Conservation (phyloP, 768 basidiomycete genomes). For the Psilocybe cubensis region DNA sequence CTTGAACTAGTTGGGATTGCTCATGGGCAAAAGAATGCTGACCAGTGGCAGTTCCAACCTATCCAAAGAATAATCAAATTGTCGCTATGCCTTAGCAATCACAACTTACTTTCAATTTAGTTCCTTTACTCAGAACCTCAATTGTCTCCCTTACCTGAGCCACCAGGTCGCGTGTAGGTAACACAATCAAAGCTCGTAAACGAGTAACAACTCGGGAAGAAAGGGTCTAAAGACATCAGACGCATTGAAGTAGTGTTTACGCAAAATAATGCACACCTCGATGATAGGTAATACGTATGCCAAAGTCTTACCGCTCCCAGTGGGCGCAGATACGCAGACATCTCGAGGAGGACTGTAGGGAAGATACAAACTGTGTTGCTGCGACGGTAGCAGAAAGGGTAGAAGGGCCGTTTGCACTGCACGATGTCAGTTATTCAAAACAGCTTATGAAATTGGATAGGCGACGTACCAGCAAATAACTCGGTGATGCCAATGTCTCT, state of each 20-base stretch:
- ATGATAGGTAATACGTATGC: constrained; percentile 95
- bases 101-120: constrained; percentile 76
- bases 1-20: constrained; percentile 77
- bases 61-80: constrained; percentile 6
- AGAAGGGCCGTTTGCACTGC: constrained; percentile 89
- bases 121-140: constrained; percentile 82
- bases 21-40: constrained; percentile 95
- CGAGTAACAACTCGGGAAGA: constrained; percentile 77
- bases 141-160: constrained; percentile 92
- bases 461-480: constrained; percentile 80
- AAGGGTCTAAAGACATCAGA: constrained; percentile 56
- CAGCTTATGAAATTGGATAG: constrained; percentile 4
- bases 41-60: constrained; percentile 86
- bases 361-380: constrained; percentile 55
- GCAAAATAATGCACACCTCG: constrained; percentile 57
- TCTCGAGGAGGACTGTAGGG: constrained; percentile 74
- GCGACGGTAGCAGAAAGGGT: constrained; percentile 71
- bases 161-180: constrained; percentile 95
- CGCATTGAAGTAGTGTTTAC: neutral
- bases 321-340: constrained; percentile 94
- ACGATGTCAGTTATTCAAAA: neutral
- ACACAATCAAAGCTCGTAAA: constrained; percentile 83
- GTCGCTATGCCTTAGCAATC: neutral
- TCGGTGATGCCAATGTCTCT: constrained; percentile 81
- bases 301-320: constrained; percentile 96